A percentile compares a stretch with the other conserved stretches of the same genome.
Evolutionary conservation across 805 yeast genomes (phyloP).

Genomic region (Pichia ethanolica): DNA sequence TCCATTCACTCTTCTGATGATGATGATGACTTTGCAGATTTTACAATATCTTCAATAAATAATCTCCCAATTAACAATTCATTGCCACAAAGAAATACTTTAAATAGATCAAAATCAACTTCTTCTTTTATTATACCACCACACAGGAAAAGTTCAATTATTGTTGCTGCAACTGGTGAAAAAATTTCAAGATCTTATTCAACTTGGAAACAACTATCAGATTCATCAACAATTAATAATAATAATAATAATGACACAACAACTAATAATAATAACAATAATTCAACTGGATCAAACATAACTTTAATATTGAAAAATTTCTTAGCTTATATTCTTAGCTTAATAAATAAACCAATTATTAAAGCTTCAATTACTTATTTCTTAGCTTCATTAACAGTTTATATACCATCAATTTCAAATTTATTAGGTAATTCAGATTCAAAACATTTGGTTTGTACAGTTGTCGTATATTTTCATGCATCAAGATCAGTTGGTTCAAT

Average conservation of each 20-base stretch:
- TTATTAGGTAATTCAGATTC: constrained; percentile 60
- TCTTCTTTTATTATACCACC: constrained; percentile 11
- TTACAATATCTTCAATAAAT: constrained; percentile 1
- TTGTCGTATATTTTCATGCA: constrained; percentile 80
- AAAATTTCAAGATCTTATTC: constrained; percentile 25
- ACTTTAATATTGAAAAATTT: background rate
- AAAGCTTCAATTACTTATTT: constrained; percentile 73
- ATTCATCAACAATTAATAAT: constrained; percentile 1
- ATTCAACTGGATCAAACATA: background rate
- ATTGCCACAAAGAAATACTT: background rate
- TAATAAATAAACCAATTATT: constrained; percentile 19
- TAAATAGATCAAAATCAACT: constrained; percentile 12
- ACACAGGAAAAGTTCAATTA: constrained; percentile 30
- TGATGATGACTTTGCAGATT: constrained; percentile 6
- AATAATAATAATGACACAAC: constrained; percentile 5
- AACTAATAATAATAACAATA: background rate
- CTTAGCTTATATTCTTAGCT: background rate
- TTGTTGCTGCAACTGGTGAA: constrained; percentile 39
- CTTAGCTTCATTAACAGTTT: constrained; percentile 67
- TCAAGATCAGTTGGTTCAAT: constrained; percentile 72
- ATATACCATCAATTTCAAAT: constrained; percentile 40
- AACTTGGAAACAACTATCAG: constrained; percentile 17
- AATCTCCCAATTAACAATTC: background rate
- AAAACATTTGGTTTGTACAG: constrained; percentile 76
- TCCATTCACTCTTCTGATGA: background rate